A percentile compares a stretch with the other conserved stretches of the same genome.
phyloP scores from a whole-genome alignment of 495 filamentous ascomycete species.

The Trichoderma parareesei region DNA sequence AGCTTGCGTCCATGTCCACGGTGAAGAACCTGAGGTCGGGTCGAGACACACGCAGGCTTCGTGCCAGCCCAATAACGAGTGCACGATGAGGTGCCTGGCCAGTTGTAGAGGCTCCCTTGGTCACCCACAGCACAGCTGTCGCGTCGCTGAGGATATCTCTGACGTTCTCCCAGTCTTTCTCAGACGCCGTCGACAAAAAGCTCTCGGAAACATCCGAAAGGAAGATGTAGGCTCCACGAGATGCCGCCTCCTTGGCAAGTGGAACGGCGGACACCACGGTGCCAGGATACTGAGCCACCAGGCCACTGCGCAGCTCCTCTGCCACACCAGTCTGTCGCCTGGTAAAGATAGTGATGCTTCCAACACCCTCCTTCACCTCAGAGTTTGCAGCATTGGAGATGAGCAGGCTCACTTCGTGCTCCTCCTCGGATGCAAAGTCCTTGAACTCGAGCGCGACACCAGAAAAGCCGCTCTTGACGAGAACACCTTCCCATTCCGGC shows the following conservation, averaged over 20 bases:
- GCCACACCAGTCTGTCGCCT: background rate
- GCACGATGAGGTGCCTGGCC: constrained; percentile 38
- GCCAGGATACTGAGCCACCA: background rate
- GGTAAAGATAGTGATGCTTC: background rate
- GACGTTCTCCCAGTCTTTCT: background rate
- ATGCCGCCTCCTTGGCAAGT: background rate
- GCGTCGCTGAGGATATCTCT: constrained; percentile 17
- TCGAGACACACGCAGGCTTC: constrained; percentile 44
- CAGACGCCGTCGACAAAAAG: background rate
- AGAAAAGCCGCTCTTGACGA: constrained; percentile 25
- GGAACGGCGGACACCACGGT: background rate
- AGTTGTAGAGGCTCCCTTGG: constrained; percentile 34
- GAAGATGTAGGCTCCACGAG: constrained; percentile 4
- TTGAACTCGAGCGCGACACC: constrained; percentile 15
- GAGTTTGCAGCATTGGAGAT: background rate
- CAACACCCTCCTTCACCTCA: background rate
- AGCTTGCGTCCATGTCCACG: constrained; percentile 36
- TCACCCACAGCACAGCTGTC: constrained; percentile 43
- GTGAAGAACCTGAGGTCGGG: constrained; percentile 43
- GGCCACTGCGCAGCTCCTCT: background rate
- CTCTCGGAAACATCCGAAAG: background rate
- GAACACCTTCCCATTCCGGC: constrained; percentile 27
- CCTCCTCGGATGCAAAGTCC: constrained; percentile 24
- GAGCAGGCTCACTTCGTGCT: constrained; percentile 22
- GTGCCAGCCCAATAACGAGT: constrained; percentile 44